phyloP scores from a whole-genome alignment of 2,329 filamentous ascomycete species.

The Hypoxylon rubiginosum region DNA sequence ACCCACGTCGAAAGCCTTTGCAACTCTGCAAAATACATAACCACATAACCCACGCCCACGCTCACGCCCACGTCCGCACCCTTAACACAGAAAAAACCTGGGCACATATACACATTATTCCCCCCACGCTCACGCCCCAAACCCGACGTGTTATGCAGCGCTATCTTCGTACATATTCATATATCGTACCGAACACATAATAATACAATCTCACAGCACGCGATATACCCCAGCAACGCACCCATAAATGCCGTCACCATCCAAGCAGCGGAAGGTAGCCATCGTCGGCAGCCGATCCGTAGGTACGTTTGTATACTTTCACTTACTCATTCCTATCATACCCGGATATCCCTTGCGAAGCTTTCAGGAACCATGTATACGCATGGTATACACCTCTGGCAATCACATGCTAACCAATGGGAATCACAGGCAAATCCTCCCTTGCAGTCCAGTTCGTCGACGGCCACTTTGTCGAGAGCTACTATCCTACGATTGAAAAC shows the following conservation, averaged over 20 bases:
- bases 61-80: constrained; percentile 1
- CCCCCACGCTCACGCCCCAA: constrained; percentile 17
- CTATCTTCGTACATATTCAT: constrained; percentile 20
- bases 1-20: constrained; percentile 7
- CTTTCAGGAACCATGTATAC: constrained; percentile 23
- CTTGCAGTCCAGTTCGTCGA: constrained; percentile 98
- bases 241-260: constrained; percentile 69
- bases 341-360: background rate
- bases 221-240: constrained; percentile 9
- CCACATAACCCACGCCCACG: constrained; percentile 13
- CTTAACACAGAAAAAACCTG: background rate
- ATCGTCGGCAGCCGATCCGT: constrained; percentile 86
- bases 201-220: constrained; percentile 19
- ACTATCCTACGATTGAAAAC: constrained; percentile 99
- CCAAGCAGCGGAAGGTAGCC: constrained; percentile 85
- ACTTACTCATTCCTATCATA: background rate
- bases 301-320: constrained; percentile 65
- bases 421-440: constrained; percentile 86
- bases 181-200: constrained; percentile 28
- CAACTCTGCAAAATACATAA: background rate
- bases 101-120: constrained; percentile 8
- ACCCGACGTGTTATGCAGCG: constrained; percentile 32
- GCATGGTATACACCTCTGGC: constrained; percentile 21
- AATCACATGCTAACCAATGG: constrained; percentile 23
- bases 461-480: constrained; percentile 97